These are phyloP conservation scores for Microthlaspi erraticum DNA, from an alignment of 345 rosid species.

Conservation along the genomic window DNA sequence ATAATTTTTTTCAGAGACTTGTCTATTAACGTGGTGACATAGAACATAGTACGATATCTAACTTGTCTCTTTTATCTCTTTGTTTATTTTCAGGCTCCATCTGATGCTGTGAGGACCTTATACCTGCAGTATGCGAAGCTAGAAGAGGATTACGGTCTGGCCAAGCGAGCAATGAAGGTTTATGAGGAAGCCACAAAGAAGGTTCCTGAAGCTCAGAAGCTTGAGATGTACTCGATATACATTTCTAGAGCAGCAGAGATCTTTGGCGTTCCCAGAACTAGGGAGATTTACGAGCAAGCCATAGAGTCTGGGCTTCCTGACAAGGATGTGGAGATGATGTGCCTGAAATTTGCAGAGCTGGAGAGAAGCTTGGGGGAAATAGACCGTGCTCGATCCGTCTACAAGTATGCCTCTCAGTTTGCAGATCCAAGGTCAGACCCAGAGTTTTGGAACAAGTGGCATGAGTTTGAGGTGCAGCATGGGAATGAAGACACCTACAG, in stretches of 20 bases:
- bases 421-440: constrained; percentile 91
- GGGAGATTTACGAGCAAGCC: constrained; percentile 95
- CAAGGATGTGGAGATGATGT: constrained; percentile 93
- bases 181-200: constrained; percentile 93
- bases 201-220: constrained; percentile 81
- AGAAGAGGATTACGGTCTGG: constrained; percentile 94
- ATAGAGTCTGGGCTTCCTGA: constrained; percentile 95
- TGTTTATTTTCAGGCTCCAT: constrained; percentile 70
- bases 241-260: constrained; percentile 94
- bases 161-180: constrained; percentile 96
- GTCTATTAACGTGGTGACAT: constrained; percentile 1
- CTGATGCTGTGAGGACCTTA: constrained; percentile 83
- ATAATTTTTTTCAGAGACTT: not conserved
- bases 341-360: constrained; percentile 84
- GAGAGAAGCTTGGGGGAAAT: constrained; percentile 96
- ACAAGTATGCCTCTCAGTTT: constrained; percentile 85
- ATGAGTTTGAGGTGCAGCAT: constrained; percentile 90
- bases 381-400: constrained; percentile 81
- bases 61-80: constrained; percentile 4
- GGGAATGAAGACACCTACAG: constrained; percentile 98
- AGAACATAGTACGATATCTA: not conserved
- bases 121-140: constrained; percentile 96
- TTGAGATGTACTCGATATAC: constrained; percentile 91
- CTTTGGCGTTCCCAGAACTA: constrained; percentile 92
- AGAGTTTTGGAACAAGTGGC: constrained; percentile 94